These are phyloP conservation scores for Castanea crenata DNA, from an alignment of 306 rosid genomes.

Conservation along the genomic window DNA sequence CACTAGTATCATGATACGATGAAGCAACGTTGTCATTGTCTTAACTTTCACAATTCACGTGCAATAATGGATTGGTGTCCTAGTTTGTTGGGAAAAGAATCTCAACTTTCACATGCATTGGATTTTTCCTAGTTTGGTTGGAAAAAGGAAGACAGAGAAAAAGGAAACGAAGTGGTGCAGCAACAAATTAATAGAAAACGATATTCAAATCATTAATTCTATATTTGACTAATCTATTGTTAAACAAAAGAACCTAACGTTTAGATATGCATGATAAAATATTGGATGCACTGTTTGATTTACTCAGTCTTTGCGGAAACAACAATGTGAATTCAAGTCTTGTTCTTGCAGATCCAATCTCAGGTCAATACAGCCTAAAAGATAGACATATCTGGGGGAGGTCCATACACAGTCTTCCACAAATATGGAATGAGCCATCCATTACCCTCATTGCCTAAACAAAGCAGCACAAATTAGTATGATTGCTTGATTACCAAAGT, in stretches of 20 bases:
- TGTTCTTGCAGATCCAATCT: neutral
- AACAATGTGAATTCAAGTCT: neutral
- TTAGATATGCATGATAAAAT: neutral
- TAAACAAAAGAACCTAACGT: neutral
- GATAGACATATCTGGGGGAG: conserved; percentile 74
- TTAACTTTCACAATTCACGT: too few species aligned
- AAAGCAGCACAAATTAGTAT: neutral
- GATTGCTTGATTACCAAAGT: neutral
- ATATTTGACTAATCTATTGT: neutral
- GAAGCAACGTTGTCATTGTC: too few species aligned
- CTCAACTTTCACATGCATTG: too few species aligned
- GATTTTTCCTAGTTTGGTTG: too few species aligned
- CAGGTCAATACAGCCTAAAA: conserved; percentile 43
- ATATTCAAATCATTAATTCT: neutral
- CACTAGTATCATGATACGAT: too few species aligned
- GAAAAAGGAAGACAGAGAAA: too few species aligned
- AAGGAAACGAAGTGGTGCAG: too few species aligned
- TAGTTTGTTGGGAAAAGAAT: too few species aligned
- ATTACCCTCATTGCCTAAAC: conserved; percentile 45
- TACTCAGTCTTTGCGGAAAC: neutral
- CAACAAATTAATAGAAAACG: neutral
- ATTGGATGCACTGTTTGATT: too few species aligned
- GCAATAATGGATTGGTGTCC: too few species aligned
- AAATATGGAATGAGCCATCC: conserved; percentile 77
- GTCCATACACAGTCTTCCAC: conserved; percentile 82